These are phyloP conservation scores for Spencermartinsiella ligniputridi DNA, from an alignment of 1,139 yeast species.

Conservation along the genomic window DNA sequence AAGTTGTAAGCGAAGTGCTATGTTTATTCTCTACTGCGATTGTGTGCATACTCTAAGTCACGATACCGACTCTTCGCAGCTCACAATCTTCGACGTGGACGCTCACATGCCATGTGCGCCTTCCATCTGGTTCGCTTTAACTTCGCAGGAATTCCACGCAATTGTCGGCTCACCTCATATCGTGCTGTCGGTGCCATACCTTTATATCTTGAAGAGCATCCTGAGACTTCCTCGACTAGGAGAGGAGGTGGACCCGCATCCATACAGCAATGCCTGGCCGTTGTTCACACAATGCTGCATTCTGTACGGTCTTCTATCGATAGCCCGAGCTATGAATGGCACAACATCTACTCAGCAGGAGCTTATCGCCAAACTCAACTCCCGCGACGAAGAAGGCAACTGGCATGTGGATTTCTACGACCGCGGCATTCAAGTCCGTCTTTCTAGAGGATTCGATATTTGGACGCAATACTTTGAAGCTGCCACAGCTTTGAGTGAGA, in stretches of 20 bases:
- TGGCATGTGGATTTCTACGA: slow-evolving; percentile 21
- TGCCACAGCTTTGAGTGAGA: slow-evolving; percentile 20
- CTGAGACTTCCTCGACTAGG: slow-evolving; percentile 31
- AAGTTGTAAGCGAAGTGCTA: slow-evolving; percentile 28
- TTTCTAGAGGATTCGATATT: slow-evolving; percentile 30
- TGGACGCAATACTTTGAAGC: slow-evolving; percentile 30
- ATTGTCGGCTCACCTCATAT: slow-evolving; percentile 26
- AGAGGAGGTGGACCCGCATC: slow-evolving; percentile 10
- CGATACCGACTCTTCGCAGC: slow-evolving; percentile 15
- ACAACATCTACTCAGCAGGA: slow-evolving; percentile 15
- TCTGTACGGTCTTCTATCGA: slow-evolving; percentile 29
- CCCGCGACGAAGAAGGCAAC: slow-evolving; percentile 11
- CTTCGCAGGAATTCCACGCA: slow-evolving; percentile 28
- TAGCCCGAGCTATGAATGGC: slow-evolving; percentile 25
- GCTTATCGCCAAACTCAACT: slow-evolving; percentile 12
- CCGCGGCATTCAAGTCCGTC: slow-evolving; percentile 25
- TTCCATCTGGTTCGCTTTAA: slow-evolving; percentile 28
- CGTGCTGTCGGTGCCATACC: slow-evolving; percentile 27
- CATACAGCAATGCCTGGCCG: slow-evolving; percentile 21
- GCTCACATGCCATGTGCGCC: slow-evolving; percentile 31
- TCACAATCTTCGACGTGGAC: slow-evolving; percentile 29
- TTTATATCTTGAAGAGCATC: slow-evolving; percentile 30
- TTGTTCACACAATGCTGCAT: slow-evolving; percentile 24
- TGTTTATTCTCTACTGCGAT: slow-evolving; percentile 28
- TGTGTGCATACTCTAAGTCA: slow-evolving; percentile 20